phyloP scores from a whole-genome alignment of 2,329 filamentous ascomycete genomes.

The Aspergillus sergii region DNA sequence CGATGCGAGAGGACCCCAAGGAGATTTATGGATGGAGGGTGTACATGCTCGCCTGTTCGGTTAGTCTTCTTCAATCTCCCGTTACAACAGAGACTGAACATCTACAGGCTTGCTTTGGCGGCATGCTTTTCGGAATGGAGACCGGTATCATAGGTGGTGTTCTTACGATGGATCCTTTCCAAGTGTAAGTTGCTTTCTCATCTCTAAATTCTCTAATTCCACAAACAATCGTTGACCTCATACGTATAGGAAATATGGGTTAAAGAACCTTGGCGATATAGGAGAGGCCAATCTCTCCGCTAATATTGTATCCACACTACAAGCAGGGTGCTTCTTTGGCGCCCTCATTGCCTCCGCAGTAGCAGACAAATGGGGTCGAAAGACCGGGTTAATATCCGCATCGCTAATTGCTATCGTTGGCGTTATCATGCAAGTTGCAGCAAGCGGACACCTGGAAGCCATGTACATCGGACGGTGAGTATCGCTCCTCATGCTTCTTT shows the following conservation, averaged over 20 bases:
- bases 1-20: conserved; percentile 67
- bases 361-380: conserved; percentile 57
- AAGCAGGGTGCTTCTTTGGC: conserved; percentile 69
- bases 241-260: conserved; percentile 53
- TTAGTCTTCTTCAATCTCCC: conserved; percentile 48
- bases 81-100: conserved; percentile 8
- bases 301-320: conserved; percentile 72
- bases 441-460: conserved; percentile 60
- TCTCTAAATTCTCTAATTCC: background rate
- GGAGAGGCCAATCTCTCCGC: conserved; percentile 60
- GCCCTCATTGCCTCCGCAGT: conserved; percentile 53
- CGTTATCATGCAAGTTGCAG: conserved; percentile 65
- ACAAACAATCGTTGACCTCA: background rate
- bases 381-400: conserved; percentile 56
- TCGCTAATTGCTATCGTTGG: conserved; percentile 63
- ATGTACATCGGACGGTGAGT: conserved; percentile 68
- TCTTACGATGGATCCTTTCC: conserved; percentile 61
- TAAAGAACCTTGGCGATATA: conserved; percentile 45
- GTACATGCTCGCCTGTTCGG: conserved; percentile 63
- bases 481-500: conserved; percentile 13
- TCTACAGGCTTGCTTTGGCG: conserved; percentile 64
- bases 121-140: conserved; percentile 68
- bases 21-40: conserved; percentile 73
- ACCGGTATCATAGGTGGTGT: conserved; percentile 71
- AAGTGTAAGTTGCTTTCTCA: conserved; percentile 45